A percentile compares a stretch with the other conserved stretches of the same genome.
Evolutionary conservation across 345 rosid species (phyloP).

Genomic region (Geranium brycei): DNA sequence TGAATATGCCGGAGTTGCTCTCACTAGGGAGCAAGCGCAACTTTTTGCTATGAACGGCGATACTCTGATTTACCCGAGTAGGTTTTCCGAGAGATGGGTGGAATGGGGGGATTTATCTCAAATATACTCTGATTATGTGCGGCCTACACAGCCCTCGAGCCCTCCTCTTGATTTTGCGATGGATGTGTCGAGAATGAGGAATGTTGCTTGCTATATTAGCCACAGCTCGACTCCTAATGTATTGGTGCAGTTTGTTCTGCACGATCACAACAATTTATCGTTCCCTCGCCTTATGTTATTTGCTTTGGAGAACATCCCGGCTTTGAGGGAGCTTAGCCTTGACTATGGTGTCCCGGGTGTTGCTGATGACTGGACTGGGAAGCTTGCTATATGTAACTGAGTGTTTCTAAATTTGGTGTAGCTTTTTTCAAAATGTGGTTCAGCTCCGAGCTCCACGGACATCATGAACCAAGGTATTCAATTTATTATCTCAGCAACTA

Average conservation of each 20-base stretch:
- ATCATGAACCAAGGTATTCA: conserved; percentile 25
- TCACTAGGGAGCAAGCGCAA: conserved; percentile 79
- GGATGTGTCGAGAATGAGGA: conserved; percentile 94
- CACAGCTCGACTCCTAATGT: conserved; percentile 78
- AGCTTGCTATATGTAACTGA: conserved; percentile 69
- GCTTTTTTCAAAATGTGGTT: conserved; percentile 11
- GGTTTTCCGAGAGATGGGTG: conserved; percentile 57
- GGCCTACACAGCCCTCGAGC: conserved; percentile 45
- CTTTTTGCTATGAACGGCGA: conserved; percentile 75
- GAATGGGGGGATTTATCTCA: conserved; percentile 88
- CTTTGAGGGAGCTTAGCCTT: conserved; percentile 80
- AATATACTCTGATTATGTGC: conserved; percentile 38
- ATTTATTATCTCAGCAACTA: background rate
- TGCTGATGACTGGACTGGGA: conserved; percentile 47
- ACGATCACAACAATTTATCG: conserved; percentile 79
- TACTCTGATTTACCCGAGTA: conserved; percentile 53
- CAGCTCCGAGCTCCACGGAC: conserved; percentile 12
- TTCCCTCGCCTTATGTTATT: conserved; percentile 92
- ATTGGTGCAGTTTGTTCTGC: conserved; percentile 64
- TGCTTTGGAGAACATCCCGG: conserved; percentile 78
- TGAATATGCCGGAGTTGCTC: conserved; percentile 77
- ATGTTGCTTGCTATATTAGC: conserved; percentile 86
- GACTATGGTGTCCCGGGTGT: conserved; percentile 68
- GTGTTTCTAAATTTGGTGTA: background rate
- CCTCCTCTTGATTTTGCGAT: conserved; percentile 72